Base-by-base conservation (phyloP, 1,284 basidiomycete species). In the Sporisorium graminicola region DNA sequence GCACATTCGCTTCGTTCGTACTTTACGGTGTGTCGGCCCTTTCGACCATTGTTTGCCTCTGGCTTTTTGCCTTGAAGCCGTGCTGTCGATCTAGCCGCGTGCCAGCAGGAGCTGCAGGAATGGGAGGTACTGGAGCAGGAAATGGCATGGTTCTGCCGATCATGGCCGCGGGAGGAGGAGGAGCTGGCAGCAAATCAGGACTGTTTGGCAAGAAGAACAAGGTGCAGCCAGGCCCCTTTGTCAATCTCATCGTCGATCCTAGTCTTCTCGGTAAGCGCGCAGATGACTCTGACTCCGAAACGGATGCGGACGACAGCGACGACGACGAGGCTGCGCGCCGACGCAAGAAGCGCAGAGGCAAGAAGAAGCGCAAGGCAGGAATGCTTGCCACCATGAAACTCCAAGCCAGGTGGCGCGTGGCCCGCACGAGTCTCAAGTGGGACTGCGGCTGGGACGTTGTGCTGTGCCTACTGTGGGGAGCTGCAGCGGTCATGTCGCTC, bases 181-280 rank as follows among this genome's bases (percentile, higher is more conserved):
- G 27, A 1, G 43, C 27, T 16, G 62, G 67, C 18, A 42, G 51
- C 49, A 66, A 66, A 58, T 20, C 49, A 9, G 55, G 65, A 14
- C 50, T 73, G 24, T 65, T 65, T 27, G 68, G 71, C 56, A 76
- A 77, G 61, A 78, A 79, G 43, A 37, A 37, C 37, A 65, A 73
- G 42, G 40, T 33, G n/a, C 52, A 37, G n/a, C 65, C 57, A 10
- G 65, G 58, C 7, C 55, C 78, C 20, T 73, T 62, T n/a, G 80
- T 81, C 60, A 82, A 82, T 46, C 65, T 82, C 50, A 81, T 82
- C 42, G 77, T 82, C 50, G 80, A 82, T 27, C 77, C 80, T 18
- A 29, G 43, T 22, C 54, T 82, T 0, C 57, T 82, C 3, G 69
- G 68, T 33, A 67, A 74, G 24, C 65, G 60, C 20, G 24, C 26